Conservation (phyloP, 805 yeast genomes). For the Sungouiozyma intestinalis region DNA sequence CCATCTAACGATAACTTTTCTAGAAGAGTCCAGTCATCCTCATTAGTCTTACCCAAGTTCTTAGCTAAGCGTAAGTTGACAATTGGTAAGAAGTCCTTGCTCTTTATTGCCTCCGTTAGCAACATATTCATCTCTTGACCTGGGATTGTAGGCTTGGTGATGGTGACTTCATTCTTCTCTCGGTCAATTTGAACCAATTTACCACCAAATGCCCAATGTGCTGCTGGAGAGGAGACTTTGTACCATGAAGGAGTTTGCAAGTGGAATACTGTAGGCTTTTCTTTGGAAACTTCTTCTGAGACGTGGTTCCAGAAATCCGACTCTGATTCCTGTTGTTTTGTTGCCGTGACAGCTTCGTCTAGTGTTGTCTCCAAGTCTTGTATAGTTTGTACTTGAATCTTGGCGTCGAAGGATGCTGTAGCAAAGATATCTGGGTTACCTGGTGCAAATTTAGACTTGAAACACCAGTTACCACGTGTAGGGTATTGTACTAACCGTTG, state of each 20-base stretch:
- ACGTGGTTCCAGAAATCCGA: constrained; percentile 81
- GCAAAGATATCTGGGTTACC: constrained; percentile 82
- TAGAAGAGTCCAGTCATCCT: constrained; percentile 58
- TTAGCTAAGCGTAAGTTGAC: constrained; percentile 43
- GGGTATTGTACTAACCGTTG: constrained; percentile 77
- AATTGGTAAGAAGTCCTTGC: constrained; percentile 42
- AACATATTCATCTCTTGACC: constrained; percentile 30
- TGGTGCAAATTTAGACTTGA: constrained; percentile 82
- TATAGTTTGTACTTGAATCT: constrained; percentile 66
- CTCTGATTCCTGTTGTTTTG: constrained; percentile 34
- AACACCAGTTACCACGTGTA: constrained; percentile 87
- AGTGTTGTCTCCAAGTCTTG: constrained; percentile 46
- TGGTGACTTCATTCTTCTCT: constrained; percentile 32
- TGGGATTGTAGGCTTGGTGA: constrained; percentile 31
- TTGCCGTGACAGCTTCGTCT: constrained; percentile 22
- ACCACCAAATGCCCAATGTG: constrained; percentile 86
- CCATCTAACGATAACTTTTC: constrained; percentile 42
- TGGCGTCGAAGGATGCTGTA: constrained; percentile 79
- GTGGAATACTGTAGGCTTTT: constrained; percentile 56
- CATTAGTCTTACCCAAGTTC: constrained; percentile 32
- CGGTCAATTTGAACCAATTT: constrained; percentile 53
- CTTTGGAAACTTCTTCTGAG: constrained; percentile 56
- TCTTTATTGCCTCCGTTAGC: constrained; percentile 47
- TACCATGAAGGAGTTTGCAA: constrained; percentile 87
- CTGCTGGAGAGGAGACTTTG: constrained; percentile 57